Conservation (phyloP, 257 asterid species). For the Penstemon davidsonii region DNA sequence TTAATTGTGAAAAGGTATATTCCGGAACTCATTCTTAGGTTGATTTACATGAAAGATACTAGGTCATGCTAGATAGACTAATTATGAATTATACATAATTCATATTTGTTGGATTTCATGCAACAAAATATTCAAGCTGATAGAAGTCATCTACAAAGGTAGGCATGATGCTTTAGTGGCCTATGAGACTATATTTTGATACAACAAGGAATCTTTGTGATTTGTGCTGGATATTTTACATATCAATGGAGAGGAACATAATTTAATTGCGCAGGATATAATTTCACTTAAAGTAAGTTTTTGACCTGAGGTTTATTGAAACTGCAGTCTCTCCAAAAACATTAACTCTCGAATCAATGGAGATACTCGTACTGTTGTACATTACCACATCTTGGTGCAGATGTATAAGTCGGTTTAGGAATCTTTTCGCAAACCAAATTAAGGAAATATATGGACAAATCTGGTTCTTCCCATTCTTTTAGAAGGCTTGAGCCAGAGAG, state of each 20-base stretch:
- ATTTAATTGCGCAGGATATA: background rate
- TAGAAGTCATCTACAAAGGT: background rate
- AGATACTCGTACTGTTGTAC: too few species aligned
- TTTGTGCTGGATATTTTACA: background rate
- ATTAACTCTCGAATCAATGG: background rate
- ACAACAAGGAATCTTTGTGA: background rate
- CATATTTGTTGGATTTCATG: background rate
- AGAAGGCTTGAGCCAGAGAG: too few species aligned
- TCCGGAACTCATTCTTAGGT: background rate
- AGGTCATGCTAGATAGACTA: background rate
- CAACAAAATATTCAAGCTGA: slow-evolving; percentile 4
- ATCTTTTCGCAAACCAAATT: too few species aligned
- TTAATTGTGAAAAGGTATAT: background rate
- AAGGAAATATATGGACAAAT: too few species aligned
- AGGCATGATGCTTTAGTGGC: background rate
- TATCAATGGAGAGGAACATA: background rate
- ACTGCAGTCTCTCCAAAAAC: background rate
- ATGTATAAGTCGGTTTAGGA: too few species aligned
- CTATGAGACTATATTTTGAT: background rate
- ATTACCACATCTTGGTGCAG: too few species aligned
- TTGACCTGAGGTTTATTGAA: background rate
- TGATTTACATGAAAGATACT: background rate
- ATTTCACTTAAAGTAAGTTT: background rate
- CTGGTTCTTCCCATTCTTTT: too few species aligned
- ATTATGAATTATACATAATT: background rate